Evolutionary conservation across 805 yeast genomes (phyloP).

Genomic region (Vanderwaltozyma verrucispora): DNA sequence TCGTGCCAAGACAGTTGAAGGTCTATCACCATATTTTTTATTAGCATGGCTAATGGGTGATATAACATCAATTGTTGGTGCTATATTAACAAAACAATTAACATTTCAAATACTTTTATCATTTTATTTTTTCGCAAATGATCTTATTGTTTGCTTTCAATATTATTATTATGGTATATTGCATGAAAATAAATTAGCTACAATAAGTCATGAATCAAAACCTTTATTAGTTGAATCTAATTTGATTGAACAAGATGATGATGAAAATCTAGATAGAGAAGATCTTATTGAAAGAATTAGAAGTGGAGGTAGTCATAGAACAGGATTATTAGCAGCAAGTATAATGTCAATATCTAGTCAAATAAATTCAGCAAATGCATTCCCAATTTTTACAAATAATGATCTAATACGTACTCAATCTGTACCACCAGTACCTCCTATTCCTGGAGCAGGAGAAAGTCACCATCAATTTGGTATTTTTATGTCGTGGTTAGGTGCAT

Average conservation of each 20-base stretch:
- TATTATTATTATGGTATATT: constrained; percentile 52
- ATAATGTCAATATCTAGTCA: not conserved
- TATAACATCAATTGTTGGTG: constrained; percentile 50
- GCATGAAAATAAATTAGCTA: constrained; percentile 23
- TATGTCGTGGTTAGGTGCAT: constrained; percentile 73
- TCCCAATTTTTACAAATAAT: not conserved
- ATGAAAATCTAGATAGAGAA: constrained; percentile 1
- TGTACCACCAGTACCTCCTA: constrained; percentile 2
- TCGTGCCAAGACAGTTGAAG: constrained; percentile 48
- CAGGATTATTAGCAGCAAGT: not conserved
- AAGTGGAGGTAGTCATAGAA: constrained; percentile 1
- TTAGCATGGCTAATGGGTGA: constrained; percentile 38
- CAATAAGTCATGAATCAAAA: constrained; percentile 26
- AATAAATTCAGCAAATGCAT: constrained; percentile 3
- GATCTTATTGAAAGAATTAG: not conserved
- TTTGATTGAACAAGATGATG: not conserved
- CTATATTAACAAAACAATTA: constrained; percentile 64
- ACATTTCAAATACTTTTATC: constrained; percentile 74
- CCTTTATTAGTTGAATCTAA: constrained; percentile 6
- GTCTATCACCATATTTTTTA: constrained; percentile 44
- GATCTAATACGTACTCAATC: too few species aligned
- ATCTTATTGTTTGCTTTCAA: constrained; percentile 56
- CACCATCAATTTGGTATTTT: constrained; percentile 30
- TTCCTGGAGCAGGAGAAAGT: not conserved
- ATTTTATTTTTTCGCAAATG: constrained; percentile 63